Evolutionary conservation across 805 yeast species (phyloP), one percentile per base, ranked within the genome.

Genomic region (Candida sithepensis): DNA sequence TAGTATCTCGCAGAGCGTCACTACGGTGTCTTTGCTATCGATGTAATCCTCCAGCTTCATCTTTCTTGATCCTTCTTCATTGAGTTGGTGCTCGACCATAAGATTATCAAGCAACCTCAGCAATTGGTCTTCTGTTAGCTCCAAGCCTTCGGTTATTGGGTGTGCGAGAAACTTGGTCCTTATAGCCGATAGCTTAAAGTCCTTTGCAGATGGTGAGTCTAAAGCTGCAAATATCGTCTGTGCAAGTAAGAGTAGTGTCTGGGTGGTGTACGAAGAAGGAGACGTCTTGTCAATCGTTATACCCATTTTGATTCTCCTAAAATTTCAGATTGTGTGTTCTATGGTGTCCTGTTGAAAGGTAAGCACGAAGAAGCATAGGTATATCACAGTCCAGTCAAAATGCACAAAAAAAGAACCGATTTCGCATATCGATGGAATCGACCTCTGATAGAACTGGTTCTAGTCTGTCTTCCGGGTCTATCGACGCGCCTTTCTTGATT

Each of bases 181-280:
- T 6, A 66, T 47, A 13, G 46, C 39, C 3, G 51, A 41, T 32
- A 50, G 39, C 21, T 48, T 46, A 18, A 51, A 44, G 23, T 51
- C 51, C 48, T 47, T 45, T 4, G 44, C 39, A 26, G 50, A 54
- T 23, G 37, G 55, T 32, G 39, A 51, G 42, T 30, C 50, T 18
- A 54, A 23, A 10, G 49, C 38, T 6, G 55, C 67, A 39, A 61
- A 57, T 4, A 65, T 47, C 21, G 55, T 44, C 48, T 67, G 70
- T n/a, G 62, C 55, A 3, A 66, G 51, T 10, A 67, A 58, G 26
- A 67, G 56, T 26, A 61, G 52, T 13, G 61, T 50, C 49, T 64
- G 65, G 3, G 64, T 60, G 1, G 67, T 56, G 52, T 63, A 64
- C 3, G 44, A 39, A 3, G 45, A 43, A 9, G 66, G 55, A 14